Base-by-base conservation (phyloP, 108 stramenopile species). In the Aurantiochytrium sp. region DNA sequence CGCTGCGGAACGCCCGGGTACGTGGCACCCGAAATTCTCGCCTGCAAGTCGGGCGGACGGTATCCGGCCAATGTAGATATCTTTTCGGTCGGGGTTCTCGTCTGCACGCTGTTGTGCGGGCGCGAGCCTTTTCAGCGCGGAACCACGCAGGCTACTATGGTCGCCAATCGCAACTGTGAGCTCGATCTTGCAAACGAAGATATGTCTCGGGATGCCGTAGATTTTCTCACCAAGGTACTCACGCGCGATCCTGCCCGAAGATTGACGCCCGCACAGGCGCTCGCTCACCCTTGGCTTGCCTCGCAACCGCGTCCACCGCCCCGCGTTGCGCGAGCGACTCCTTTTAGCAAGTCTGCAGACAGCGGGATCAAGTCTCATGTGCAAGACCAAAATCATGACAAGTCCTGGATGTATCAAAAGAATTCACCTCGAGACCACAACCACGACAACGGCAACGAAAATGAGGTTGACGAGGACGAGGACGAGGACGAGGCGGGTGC, bases 1-100 rank as follows among this genome's bases (percentile, higher is more conserved):
- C 76, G 76, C 51, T 83, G 76, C 4, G 76, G 76, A 35, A 83
- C 76, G n/a, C 76, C 76, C 28, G 76, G 76, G 43, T 83, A 83
- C 28, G 76, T 83, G 8, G 76, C 76, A 2, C 76, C 76, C 0
- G 76, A 83, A 83, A 83, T 83, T 4, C 51, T 83, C 25, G 49
- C 12, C 12, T 47, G 49, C 25, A 53, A 47, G 51, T 28, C 45
- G 10, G 76, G 76, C 25, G 76, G 25, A 23, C 45, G 51, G 6
- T 83, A 83, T 23, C 45, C 76, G 2, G 14, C 76, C 51, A 53
- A 53, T 45, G 76, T 83, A 6, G 76, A 83, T 35, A 83, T 83
- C 23, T 83, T 83, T 45, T 83, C 76, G 16, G 45, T 83, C 25
- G 76, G 76, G 23, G 76, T 83, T 12, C 8, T 83, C 10, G 51